Base-by-base conservation (phyloP, 768 basidiomycete species). In the Leccinum broughii region DNA sequence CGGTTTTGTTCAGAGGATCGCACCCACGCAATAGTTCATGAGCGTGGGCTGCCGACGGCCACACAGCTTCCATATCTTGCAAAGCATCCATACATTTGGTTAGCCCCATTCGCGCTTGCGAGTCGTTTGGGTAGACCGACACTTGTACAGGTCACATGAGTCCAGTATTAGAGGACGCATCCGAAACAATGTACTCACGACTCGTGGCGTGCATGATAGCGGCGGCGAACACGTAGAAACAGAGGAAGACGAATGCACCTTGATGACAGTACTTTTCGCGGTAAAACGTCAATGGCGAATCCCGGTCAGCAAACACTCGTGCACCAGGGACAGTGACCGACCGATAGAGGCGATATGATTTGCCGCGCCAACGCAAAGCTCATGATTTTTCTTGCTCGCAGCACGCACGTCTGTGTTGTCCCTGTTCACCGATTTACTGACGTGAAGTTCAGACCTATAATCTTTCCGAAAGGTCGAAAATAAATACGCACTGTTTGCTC, bases 201-300 rank as follows among this genome's bases (percentile, higher is more conserved):
- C 78, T 86, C 2, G 85, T 85, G 51, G 89, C 83, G 66, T 92
- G 91, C 88, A 89, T 90, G 55, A 92, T 84, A 58, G 84, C 84
- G 15, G 90, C 89, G 3, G 87, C 87, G 76, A 93, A 93, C 15
- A 90, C 78, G 67, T 91, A 92, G 68, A 91, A 93, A 66, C 83
- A 86, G 28, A 90, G 74, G 69, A 90, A 92, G 4, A 86, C 87
- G 2, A 90, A 76, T n/a, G 84, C 84, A 15, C 82, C 81, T 52
- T 80, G 80, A 58, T 90, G 76, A 49, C 81, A 77, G 72, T 88
- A 88, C 35, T 78, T 81, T 65, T 89, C 85, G 28, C 80, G 78
- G 72, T 89, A 93, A 4, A 83, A 73, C 5, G 79, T 73, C 17
- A 84, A 85, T 88, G 65, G 37, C 39, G 35, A 57, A 57, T 26